Conservation (phyloP, 1,139 yeast species). For the Yamadazyma taylorii region DNA sequence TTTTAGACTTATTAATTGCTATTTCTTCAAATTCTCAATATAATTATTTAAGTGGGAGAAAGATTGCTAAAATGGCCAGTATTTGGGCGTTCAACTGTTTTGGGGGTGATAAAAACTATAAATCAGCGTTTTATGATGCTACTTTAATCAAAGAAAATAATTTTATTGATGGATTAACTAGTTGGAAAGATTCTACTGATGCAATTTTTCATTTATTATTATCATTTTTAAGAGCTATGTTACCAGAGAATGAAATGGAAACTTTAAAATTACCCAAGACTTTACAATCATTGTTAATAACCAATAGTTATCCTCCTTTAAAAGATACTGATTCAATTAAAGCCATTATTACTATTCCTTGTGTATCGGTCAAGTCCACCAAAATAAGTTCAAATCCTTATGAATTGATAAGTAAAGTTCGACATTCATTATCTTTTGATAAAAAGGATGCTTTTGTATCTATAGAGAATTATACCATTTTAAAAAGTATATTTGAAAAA, state of each 20-base stretch:
- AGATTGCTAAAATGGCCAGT: conserved; percentile 79
- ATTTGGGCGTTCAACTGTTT: conserved; percentile 75
- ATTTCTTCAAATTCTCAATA: conserved; percentile 79
- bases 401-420: conserved; percentile 52
- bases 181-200: conserved; percentile 81
- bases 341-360: conserved; percentile 46
- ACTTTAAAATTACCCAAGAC: conserved; percentile 62
- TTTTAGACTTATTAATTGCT: conserved; percentile 77
- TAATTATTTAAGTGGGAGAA: conserved; percentile 77
- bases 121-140: conserved; percentile 44
- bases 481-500: conserved; percentile 71
- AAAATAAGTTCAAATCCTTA: conserved; percentile 51
- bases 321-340: conserved; percentile 38
- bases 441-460: conserved; percentile 70
- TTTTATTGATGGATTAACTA: conserved; percentile 70
- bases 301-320: conserved; percentile 64
- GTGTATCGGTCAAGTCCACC: conserved; percentile 68
- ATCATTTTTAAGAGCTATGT: conserved; percentile 78
- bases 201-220: conserved; percentile 81
- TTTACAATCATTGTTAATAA: conserved; percentile 59
- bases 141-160: conserved; percentile 36
- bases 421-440: conserved; percentile 67
- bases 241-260: conserved; percentile 62
- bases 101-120: conserved; percentile 13
- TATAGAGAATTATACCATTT: conserved; percentile 74